Evolutionary conservation across 2,329 filamentous ascomycete species (phyloP), one percentile per base, ranked within the genome.

Genomic region (Coleophoma crateriformis): DNA sequence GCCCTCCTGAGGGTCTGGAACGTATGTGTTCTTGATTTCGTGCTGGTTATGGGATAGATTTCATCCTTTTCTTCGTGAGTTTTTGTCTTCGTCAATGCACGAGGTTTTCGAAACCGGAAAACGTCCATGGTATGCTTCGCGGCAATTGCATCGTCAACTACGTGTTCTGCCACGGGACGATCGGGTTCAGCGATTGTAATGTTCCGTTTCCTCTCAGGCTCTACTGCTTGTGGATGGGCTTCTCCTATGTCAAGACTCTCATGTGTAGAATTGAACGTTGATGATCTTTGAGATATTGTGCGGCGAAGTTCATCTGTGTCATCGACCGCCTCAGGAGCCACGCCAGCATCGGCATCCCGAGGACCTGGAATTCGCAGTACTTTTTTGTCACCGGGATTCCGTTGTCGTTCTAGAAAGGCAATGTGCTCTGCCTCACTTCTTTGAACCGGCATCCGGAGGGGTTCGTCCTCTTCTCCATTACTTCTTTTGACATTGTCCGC

Each of bases 331-430:
- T 83, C 70, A 3, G 91, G 91, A 10, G 84, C 74, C 53, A 89
- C 77, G 22, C 92, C 94, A 46, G 82, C 81, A 60, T 99, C 94
- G 45, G 87, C 91, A 63, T 97, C 94, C 59, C 91, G 78, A 1
- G 94, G 94, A 17, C 91, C 91, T 0, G 94, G 94, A 59, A 99
- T 97, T 38, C 90, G 85, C 40, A 97, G 71, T 0, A 90, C 82
- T 33, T 84, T 83, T 47, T 82, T 85, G 49, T 87, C 84, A 54
- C 83, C 82, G 2, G 75, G 76, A 49, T 88, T 85, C 35, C 90
- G 81, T 65, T 96, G 92, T 33, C 87, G 85, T 65, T 96, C 83
- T 13, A 96, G 67, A 60, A 97, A 94, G 6, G 87, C 87, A 61
- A 96, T 95, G 62, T 95, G 89, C 53, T 91, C 86, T 48, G 90